Percentiles rank a stretch among this genome's conserved stretches.
Conservation (phyloP, 1,139 yeast genomes). For the Suhomyces anneliseae region DNA sequence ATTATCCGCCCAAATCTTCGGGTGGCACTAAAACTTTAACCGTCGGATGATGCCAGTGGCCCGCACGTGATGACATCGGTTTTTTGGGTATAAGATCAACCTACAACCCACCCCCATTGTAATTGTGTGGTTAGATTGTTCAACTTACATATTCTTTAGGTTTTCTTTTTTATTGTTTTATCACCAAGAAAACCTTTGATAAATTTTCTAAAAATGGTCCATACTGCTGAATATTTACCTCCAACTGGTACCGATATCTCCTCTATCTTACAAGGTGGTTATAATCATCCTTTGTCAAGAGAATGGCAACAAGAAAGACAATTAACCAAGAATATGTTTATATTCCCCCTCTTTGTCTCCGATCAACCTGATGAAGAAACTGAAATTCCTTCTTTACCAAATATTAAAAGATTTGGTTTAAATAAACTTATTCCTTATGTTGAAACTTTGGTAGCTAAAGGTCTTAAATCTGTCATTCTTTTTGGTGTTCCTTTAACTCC, state of each 20-base stretch:
- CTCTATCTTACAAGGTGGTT: conserved; percentile 91
- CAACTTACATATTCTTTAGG: neutral
- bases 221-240: conserved; percentile 67
- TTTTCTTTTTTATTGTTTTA: neutral
- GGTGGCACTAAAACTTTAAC: no score
- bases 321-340: conserved; percentile 83
- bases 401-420: conserved; percentile 83
- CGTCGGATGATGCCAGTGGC: no score
- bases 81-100: no score
- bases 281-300: conserved; percentile 84
- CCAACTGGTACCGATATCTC: conserved; percentile 60
- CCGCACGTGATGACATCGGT: no score
- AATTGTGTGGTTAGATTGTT: no score
- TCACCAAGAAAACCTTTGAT: neutral
- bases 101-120: no score
- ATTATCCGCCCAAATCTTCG: no score
- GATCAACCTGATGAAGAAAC: conserved; percentile 82
- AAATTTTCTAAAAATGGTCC: conserved; percentile 35
- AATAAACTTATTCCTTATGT: conserved; percentile 78
- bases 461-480: conserved; percentile 79
- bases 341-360: conserved; percentile 86
- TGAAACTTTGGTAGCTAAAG: conserved; percentile 68
- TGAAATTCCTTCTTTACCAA: conserved; percentile 74
- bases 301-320: conserved; percentile 90
- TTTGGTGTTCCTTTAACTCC: conserved; percentile 87